These are phyloP conservation scores for Candida neerlandica DNA, from an alignment of 1,139 yeast species.

Conservation along the genomic window DNA sequence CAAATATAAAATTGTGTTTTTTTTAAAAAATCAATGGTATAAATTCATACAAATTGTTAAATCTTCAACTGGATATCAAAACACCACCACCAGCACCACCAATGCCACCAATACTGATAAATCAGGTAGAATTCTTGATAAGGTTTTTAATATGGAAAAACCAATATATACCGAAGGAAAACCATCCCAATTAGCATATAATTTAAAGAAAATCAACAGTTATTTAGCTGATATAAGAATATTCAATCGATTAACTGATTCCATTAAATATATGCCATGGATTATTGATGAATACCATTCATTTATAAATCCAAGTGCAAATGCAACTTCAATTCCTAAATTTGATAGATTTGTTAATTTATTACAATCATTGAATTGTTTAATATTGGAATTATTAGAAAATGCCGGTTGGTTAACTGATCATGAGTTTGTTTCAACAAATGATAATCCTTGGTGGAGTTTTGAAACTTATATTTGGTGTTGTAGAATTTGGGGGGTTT, in stretches of 20 bases:
- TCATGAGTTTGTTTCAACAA: slow-evolving; percentile 55
- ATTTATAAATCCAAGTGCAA: slow-evolving; percentile 29
- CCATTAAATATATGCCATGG: slow-evolving; percentile 55
- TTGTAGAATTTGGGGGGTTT: slow-evolving; percentile 60
- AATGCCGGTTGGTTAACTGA: slow-evolving; percentile 62
- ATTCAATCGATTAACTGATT: slow-evolving; percentile 55
- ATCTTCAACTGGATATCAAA: slow-evolving; percentile 18
- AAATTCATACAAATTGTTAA: slow-evolving; percentile 19
- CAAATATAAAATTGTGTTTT: slow-evolving; percentile 34
- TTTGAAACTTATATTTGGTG: slow-evolving; percentile 51
- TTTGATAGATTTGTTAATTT: slow-evolving; percentile 41
- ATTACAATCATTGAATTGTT: slow-evolving; percentile 45
- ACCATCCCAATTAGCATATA: slow-evolving; percentile 35
- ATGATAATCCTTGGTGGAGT: slow-evolving; percentile 47
- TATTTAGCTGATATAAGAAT: slow-evolving; percentile 57
- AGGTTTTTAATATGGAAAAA: slow-evolving; percentile 4
- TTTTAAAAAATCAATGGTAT: slow-evolving; percentile 31
- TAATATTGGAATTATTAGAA: slow-evolving; percentile 52
- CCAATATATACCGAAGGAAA: slow-evolving; percentile 11
- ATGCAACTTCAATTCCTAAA: slow-evolving; percentile 24
- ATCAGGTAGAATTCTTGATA: background rate
- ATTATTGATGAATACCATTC: slow-evolving; percentile 41
- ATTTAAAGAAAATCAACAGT: slow-evolving; percentile 44
- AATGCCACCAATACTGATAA: background rate
- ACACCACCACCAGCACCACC: background rate